Evolutionary conservation across 805 yeast genomes (phyloP).

Genomic region (Saturnispora dispora): DNA sequence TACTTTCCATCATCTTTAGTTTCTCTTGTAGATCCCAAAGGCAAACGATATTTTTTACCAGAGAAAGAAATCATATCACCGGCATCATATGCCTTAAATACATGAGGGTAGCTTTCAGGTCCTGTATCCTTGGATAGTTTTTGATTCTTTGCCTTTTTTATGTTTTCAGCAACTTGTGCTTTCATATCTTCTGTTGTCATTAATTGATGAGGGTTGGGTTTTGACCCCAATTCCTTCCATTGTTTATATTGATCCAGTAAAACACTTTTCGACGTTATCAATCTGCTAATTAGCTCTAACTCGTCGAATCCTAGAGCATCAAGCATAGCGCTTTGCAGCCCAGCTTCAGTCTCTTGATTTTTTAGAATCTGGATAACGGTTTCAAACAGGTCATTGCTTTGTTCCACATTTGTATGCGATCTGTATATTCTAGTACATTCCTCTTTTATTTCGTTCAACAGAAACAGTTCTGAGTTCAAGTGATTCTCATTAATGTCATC

Average conservation of each 20-base stretch:
- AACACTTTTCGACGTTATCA: slow-evolving; percentile 39
- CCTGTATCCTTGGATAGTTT: slow-evolving; percentile 37
- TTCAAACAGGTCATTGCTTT: slow-evolving; percentile 19
- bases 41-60: slow-evolving; percentile 74
- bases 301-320: slow-evolving; percentile 83
- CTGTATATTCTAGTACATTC: slow-evolving; percentile 23
- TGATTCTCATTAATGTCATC: slow-evolving; percentile 2
- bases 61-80: slow-evolving; percentile 65
- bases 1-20: slow-evolving; percentile 34
- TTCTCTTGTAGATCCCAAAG: slow-evolving; percentile 67
- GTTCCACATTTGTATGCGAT: slow-evolving; percentile 20
- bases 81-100: slow-evolving; percentile 60
- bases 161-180: slow-evolving; percentile 43
- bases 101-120: slow-evolving; percentile 71
- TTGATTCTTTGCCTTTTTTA: slow-evolving; percentile 39
- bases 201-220: slow-evolving; percentile 19
- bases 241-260: slow-evolving; percentile 20
- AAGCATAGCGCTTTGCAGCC: slow-evolving; percentile 60
- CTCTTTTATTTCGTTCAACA: slow-evolving; percentile 16
- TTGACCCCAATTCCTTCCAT: neutral
- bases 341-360: slow-evolving; percentile 40
- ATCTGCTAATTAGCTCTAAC: slow-evolving; percentile 63
- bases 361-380: slow-evolving; percentile 28
- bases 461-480: slow-evolving; percentile 4
- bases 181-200: slow-evolving; percentile 49